Percentiles rank a stretch among this genome's conserved stretches.
Conservation (phyloP, 2,329 filamentous ascomycete genomes). For the Verticillium klebahnii region DNA sequence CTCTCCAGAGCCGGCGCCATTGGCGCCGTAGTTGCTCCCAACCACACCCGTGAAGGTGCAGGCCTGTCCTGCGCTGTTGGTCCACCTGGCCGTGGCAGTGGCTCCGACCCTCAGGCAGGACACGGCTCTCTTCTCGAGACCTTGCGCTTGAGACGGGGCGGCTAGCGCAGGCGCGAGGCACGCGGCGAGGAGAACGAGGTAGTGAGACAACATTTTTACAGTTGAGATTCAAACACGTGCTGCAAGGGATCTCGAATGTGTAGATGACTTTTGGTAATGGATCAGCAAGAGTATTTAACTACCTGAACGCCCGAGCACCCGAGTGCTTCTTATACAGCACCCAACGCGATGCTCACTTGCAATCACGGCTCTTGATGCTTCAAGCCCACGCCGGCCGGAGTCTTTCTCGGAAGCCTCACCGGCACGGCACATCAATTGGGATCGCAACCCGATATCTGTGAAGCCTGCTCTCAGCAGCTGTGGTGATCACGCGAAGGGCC, state of each 20-base stretch:
- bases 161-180: constrained; percentile 8
- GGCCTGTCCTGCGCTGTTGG: constrained; percentile 32
- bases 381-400: not conserved
- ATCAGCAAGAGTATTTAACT: not conserved
- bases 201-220: constrained; percentile 5
- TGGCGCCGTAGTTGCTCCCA: constrained; percentile 43
- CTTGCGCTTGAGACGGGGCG: constrained; percentile 4
- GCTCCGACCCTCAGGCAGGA: constrained; percentile 32
- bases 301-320: not conserved
- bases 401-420: not conserved
- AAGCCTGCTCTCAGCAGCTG: not conserved
- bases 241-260: not conserved
- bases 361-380: not conserved
- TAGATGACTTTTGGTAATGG: no score
- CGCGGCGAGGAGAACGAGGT: constrained; percentile 7
- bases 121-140: constrained; percentile 21
- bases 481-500: constrained; percentile 6
- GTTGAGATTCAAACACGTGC: not conserved
- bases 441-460: not conserved
- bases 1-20: constrained; percentile 35
- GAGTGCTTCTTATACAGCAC: not conserved
- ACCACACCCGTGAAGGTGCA: constrained; percentile 40
- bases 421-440: not conserved
- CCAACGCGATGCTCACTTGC: not conserved
- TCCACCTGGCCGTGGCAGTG: constrained; percentile 41